Base-by-base conservation (phyloP, 2,329 filamentous ascomycete genomes). In the Dryadomyces quercivorus region DNA sequence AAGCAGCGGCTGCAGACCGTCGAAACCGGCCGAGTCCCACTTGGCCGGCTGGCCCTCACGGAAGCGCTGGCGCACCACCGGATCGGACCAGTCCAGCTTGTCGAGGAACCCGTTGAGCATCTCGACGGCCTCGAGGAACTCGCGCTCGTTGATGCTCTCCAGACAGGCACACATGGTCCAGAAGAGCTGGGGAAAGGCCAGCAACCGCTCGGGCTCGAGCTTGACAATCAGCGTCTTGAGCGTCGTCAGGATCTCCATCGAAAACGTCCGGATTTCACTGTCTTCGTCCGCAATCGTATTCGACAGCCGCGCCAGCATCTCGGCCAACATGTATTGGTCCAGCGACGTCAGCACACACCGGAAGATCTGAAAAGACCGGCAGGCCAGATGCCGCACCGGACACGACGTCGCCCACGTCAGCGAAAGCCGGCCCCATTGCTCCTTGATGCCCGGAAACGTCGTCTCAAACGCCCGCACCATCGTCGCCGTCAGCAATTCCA, bases 231-330 rank as follows among this genome's bases (percentile, higher is more conserved):
- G 85, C 0, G 90, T 90, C 64, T 94, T 91, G 52, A 98, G 69
- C 0, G 94, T 98, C 0, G 91, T 96, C 53, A 98, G 70, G 55
- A 98, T 97, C 66, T 98, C 94, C 85, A 97, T 92, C 0, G 93
- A 94, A 64, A 98, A 98, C 0, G 90, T 92, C 63, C 96, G 89
- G 53, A 96, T 95, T 69, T 97, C 92, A 0, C 84, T 80, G 63
- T 95, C 89, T 61, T 96, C 90, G 60, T 97, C 92, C 0, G 94
- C 91, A 62, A 98, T 93, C 0, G 93, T 98, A 67, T 97, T 98
- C 1, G 92, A 97, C 36, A 98, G 75, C 49, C 94, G 80, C 13
- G 88, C 91, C 21, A 98, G 81, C 90, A 98, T 98, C 63, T 98
- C 93, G 2, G 89, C 90, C 16, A 98, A 78, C 92, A 97, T 98